Evolutionary conservation across 2,329 filamentous ascomycete genomes (phyloP).

Genomic region (Diaporthe aspalathi): DNA sequence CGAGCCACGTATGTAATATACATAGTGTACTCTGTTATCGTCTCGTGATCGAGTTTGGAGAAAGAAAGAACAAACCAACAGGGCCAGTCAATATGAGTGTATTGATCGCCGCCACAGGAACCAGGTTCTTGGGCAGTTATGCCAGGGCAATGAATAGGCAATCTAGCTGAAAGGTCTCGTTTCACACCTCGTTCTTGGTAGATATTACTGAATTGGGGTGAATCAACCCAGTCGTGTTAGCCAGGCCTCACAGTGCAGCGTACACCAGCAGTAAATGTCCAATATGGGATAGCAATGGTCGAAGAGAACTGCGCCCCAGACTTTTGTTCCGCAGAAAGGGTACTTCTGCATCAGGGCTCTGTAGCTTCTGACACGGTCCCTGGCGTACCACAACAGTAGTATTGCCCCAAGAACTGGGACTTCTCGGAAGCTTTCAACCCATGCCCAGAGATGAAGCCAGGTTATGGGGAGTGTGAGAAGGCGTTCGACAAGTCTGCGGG

Average conservation of each 20-base stretch:
- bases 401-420: background rate
- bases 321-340: background rate
- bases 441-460: background rate
- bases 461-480: background rate
- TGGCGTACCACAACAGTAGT: background rate
- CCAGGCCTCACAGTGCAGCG: background rate
- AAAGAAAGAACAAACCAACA: background rate
- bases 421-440: background rate
- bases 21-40: background rate
- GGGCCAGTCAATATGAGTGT: no score
- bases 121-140: no score
- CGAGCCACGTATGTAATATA: background rate
- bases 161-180: no score
- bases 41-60: background rate
- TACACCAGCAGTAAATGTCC: conserved; percentile 8
- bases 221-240: background rate
- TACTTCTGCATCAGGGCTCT: background rate
- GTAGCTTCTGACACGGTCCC: background rate
- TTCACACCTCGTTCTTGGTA: no score
- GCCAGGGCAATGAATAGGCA: background rate
- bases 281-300: conserved; percentile 9
- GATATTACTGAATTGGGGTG: no score
- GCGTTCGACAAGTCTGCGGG: conserved; percentile 6
- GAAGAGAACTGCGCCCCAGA: conserved; percentile 20
- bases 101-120: background rate